Evolutionary conservation across 176 grass and related monocot species (phyloP).

Genomic region (Oryza rufipogon): DNA sequence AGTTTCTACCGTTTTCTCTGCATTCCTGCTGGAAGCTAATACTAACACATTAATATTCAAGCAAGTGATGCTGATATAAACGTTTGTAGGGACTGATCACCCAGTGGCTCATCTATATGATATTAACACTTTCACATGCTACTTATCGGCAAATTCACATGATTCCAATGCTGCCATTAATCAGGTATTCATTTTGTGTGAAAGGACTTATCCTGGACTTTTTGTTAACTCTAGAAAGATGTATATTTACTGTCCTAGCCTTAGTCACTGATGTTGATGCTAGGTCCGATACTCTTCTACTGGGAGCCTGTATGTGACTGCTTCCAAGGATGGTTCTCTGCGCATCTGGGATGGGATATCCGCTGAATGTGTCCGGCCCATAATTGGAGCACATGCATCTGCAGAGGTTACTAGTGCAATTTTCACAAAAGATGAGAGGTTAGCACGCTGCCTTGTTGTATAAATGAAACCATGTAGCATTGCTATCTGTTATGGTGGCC

Average conservation of each 20-base stretch:
- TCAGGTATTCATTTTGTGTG: conserved; percentile 55
- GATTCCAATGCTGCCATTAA: conserved; percentile 85
- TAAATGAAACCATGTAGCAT: conserved; percentile 12
- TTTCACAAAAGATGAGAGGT: conserved; percentile 97
- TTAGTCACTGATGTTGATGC: conserved; percentile 32
- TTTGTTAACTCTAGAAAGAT: conserved; percentile 11
- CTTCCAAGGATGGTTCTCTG: conserved; percentile 93
- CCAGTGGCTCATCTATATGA: conserved; percentile 92
- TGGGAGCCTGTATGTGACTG: conserved; percentile 85
- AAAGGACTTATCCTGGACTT: conserved; percentile 10
- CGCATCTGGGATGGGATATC: conserved; percentile 83
- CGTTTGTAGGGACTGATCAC: conserved; percentile 91
- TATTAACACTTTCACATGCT: conserved; percentile 97
- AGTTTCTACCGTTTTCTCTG: not conserved
- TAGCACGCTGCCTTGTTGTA: not conserved
- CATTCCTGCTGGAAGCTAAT: not conserved
- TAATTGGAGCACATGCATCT: conserved; percentile 81
- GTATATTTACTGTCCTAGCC: conserved; percentile 18
- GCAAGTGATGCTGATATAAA: conserved; percentile 5
- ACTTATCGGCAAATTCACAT: conserved; percentile 69
- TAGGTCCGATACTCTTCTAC: conserved; percentile 85
- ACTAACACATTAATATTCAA: conserved; percentile 25
- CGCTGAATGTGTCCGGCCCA: conserved; percentile 84
- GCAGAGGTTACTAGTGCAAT: conserved; percentile 77
- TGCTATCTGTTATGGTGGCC: conserved; percentile 9